phyloP scores from a whole-genome alignment of 2,329 filamentous ascomycete genomes.

The Aspergillus unguis region DNA sequence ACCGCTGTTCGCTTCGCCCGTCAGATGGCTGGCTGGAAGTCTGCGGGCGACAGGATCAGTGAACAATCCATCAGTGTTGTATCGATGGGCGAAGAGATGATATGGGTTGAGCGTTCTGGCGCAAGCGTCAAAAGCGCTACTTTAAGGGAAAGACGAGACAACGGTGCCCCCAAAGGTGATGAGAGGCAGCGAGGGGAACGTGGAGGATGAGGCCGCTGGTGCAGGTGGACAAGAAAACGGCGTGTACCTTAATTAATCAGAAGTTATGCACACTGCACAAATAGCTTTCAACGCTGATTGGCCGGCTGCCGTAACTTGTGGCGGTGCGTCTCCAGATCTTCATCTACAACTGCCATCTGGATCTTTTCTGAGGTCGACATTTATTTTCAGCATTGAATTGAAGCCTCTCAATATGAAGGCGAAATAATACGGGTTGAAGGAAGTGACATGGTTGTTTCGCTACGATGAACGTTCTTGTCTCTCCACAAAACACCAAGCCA shows the following conservation, averaged over 20 bases:
- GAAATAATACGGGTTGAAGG: no score
- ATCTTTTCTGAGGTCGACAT: no score
- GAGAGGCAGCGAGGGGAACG: slow-evolving; percentile 13
- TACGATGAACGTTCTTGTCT: no score
- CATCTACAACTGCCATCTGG: no score
- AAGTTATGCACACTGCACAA: not conserved
- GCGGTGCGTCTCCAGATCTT: no score
- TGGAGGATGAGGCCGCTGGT: slow-evolving; percentile 18
- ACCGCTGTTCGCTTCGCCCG: slow-evolving; percentile 52
- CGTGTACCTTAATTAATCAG: slow-evolving; percentile 2
- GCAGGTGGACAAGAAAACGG: slow-evolving; percentile 22
- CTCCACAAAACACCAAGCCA: no score
- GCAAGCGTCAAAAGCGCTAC: slow-evolving; percentile 10
- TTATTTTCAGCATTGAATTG: no score
- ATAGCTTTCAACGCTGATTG: no score
- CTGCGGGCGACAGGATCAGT: slow-evolving; percentile 46
- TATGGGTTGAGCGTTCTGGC: slow-evolving; percentile 12
- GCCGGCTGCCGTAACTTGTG: no score
- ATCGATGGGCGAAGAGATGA: slow-evolving; percentile 14
- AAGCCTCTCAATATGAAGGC: no score
- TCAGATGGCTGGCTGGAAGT: slow-evolving; percentile 57
- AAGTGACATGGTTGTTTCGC: no score
- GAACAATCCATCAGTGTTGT: slow-evolving; percentile 53
- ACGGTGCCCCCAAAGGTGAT: slow-evolving; percentile 6
- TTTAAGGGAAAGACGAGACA: not conserved